phyloP scores from a whole-genome alignment of 2,329 filamentous ascomycete genomes.

The Lasiodiplodia hormozganensis region DNA sequence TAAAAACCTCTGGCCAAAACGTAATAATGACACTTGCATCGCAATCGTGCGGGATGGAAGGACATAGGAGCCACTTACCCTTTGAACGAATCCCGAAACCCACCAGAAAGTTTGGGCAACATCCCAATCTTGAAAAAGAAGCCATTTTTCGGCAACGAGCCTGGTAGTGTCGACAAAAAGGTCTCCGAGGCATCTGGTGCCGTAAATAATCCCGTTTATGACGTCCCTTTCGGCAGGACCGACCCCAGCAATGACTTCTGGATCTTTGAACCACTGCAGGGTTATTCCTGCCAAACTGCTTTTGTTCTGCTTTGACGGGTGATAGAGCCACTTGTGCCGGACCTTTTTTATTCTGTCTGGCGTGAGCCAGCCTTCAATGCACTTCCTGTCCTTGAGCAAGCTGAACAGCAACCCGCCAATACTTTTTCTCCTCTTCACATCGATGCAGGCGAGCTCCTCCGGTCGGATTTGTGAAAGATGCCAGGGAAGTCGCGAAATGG shows the following conservation, averaged over 20 bases:
- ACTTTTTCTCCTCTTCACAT: neutral
- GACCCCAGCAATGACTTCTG: neutral
- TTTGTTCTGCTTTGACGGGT: neutral
- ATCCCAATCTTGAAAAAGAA: neutral
- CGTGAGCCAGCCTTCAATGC: constrained; percentile 3
- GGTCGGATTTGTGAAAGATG: constrained; percentile 2
- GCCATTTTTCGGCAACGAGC: neutral
- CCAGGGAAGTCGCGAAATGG: neutral
- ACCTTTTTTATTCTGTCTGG: neutral
- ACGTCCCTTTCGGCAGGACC: neutral
- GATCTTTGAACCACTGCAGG: constrained; percentile 9
- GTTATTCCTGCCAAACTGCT: neutral
- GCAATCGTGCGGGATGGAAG: neutral
- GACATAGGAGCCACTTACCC: neutral
- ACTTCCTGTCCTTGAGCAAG: neutral
- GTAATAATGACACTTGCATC: neutral
- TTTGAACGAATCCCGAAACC: neutral
- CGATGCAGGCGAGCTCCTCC: neutral
- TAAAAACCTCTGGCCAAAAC: too few relatives aligned
- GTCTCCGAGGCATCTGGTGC: neutral
- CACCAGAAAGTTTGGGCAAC: constrained; percentile 1
- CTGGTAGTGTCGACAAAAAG: neutral
- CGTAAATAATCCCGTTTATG: constrained; percentile 6
- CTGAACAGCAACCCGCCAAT: neutral
- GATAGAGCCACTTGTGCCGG: constrained; percentile 5